These are phyloP conservation scores for Hansenula lynferdii DNA, from an alignment of 1,139 yeast species.

Conservation along the genomic window DNA sequence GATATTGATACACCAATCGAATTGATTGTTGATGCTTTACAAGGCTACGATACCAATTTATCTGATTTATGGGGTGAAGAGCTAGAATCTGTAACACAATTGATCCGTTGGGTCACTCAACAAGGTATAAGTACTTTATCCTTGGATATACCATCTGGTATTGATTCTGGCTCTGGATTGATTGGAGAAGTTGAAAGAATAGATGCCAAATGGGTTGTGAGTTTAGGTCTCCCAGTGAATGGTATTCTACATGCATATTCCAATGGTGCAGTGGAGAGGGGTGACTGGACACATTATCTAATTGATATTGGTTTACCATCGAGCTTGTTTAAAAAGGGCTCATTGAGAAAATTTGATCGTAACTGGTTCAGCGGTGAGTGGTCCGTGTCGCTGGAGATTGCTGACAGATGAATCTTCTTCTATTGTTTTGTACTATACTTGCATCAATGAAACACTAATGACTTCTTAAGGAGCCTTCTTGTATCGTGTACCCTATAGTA, in stretches of 20 bases:
- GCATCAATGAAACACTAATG: too few relatives aligned
- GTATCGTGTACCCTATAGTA: background rate
- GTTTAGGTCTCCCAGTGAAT: constrained; percentile 70
- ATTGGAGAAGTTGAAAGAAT: constrained; percentile 23
- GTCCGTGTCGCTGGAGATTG: constrained; percentile 7
- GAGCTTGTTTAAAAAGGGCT: constrained; percentile 33
- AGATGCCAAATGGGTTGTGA: constrained; percentile 40
- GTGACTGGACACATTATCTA: constrained; percentile 50
- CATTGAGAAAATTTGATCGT: constrained; percentile 38
- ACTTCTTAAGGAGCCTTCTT: too few relatives aligned
- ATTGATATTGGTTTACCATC: constrained; percentile 74
- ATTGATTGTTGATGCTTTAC: constrained; percentile 73
- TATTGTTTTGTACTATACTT: background rate
- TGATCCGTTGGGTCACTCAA: constrained; percentile 67
- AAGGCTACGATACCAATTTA: constrained; percentile 74
- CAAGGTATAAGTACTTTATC: constrained; percentile 54
- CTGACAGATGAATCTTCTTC: background rate
- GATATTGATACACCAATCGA: constrained; percentile 73
- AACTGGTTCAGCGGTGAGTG: constrained; percentile 35
- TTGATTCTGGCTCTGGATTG: constrained; percentile 81
- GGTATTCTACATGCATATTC: constrained; percentile 60
- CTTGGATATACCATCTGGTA: constrained; percentile 78
- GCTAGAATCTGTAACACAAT: constrained; percentile 35
- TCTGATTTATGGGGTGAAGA: constrained; percentile 44
- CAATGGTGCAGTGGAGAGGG: constrained; percentile 34